Evolutionary conservation across 441 rosid genomes (phyloP).

Genomic region (Pelargonium fulgidum): DNA sequence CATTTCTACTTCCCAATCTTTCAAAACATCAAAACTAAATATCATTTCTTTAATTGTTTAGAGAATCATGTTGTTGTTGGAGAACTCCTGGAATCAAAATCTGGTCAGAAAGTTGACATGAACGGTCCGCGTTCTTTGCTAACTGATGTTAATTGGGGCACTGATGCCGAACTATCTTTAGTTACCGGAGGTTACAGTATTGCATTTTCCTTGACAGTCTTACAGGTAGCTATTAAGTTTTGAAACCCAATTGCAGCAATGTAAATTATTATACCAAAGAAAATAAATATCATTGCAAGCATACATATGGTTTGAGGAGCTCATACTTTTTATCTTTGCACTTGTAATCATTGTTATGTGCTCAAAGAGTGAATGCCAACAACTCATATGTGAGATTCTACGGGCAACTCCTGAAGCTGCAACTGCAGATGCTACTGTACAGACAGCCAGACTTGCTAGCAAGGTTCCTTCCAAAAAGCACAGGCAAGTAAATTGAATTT

Average conservation of each 20-base stretch:
- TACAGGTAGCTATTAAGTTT: slow-evolving; percentile 52
- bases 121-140: slow-evolving; percentile 59
- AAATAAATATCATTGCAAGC: background rate
- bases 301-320: slow-evolving; percentile 6
- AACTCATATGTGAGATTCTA: slow-evolving; percentile 94
- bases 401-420: slow-evolving; percentile 99
- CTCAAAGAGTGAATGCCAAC: slow-evolving; percentile 95
- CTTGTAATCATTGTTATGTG: slow-evolving; percentile 21
- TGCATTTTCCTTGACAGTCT: slow-evolving; percentile 85
- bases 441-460: slow-evolving; percentile 90
- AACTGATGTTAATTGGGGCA: slow-evolving; percentile 58
- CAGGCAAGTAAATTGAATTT: slow-evolving; percentile 45
- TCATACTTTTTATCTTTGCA: background rate
- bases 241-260: background rate
- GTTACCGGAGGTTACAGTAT: slow-evolving; percentile 91
- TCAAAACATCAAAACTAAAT: slow-evolving; percentile 23
- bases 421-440: slow-evolving; percentile 92
- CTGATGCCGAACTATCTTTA: slow-evolving; percentile 76
- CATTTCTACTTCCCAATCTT: slow-evolving; percentile 11
- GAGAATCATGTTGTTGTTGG: slow-evolving; percentile 94
- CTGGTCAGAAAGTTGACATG: slow-evolving; percentile 46
- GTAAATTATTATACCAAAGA: background rate
- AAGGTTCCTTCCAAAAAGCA: slow-evolving; percentile 69
- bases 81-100: slow-evolving; percentile 80
- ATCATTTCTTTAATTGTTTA: slow-evolving; percentile 29